Percentiles rank a stretch among this genome's conserved stretches.
Conservation (phyloP, 768 basidiomycete genomes). For the Exidia glandulosa region DNA sequence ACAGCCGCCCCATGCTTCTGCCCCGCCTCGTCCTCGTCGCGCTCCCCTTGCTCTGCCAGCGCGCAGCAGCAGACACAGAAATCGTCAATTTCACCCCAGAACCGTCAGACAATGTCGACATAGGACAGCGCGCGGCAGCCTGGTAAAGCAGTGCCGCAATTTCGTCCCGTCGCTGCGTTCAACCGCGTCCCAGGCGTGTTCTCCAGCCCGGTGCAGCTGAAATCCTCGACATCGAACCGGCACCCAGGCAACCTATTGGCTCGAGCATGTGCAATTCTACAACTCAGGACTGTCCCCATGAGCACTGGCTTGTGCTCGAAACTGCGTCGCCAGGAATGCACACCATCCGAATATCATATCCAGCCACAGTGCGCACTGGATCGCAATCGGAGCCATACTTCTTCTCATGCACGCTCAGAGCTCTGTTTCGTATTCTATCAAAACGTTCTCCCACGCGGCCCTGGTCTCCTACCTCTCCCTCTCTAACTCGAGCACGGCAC, state of each 20-base stretch:
- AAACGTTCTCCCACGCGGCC: neutral
- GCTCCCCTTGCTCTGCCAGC: neutral
- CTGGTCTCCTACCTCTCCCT: neutral
- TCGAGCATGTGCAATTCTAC: neutral
- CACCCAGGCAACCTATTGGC: neutral
- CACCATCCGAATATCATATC: neutral
- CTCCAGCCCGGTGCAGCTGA: neutral
- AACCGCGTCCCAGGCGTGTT: neutral
- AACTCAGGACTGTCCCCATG: neutral
- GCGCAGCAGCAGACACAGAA: neutral
- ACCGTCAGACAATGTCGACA: neutral
- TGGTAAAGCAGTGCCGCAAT: neutral
- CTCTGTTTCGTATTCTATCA: neutral
- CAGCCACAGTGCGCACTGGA: neutral
- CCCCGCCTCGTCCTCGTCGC: neutral
- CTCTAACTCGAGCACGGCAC: neutral
- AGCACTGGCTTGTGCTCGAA: neutral
- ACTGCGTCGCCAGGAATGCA: neutral
- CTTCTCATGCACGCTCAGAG: neutral
- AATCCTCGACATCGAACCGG: neutral
- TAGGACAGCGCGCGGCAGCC: neutral
- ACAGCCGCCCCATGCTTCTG: neutral
- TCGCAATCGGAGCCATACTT: neutral
- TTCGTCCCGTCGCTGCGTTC: neutral
- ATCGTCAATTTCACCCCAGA: neutral